Evolutionary conservation across 2,329 filamentous ascomycete genomes (phyloP), one percentile per base, ranked within the genome.

Genomic region (Saccharata proteae): DNA sequence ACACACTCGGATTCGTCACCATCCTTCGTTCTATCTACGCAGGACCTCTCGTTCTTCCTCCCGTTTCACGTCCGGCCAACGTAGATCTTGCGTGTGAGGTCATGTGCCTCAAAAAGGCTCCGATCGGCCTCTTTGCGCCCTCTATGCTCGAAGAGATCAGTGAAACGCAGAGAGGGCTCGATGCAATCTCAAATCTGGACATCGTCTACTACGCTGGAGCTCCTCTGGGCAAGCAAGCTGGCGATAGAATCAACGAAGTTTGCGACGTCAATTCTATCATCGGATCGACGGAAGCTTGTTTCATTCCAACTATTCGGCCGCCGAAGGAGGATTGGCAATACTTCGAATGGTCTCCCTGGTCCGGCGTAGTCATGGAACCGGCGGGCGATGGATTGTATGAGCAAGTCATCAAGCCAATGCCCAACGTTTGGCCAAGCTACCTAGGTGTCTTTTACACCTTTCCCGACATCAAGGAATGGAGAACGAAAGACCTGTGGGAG

Each of bases 111-210:
- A 35, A 36, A 24, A 32, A 36, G 16, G 23, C 40, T 12, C 36
- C 43, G 34, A 43, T 42, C 5, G 46, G 43, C 31, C 39, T 40
- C 20, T 38, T 47, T 28, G 40, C 46, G 0, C 45, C 45, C 18
- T 47, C 45, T 13, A 38, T 47, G 11, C 43, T 42, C 2, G 45
- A 47, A 25, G 45, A 47, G 34, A 35, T 47, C 4, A 41, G 41
- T 14, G 42, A 45, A 16, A 44, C 40, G 12, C 37, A 35, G 4
- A 36, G 41, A 9, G 43, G 46, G 4, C 27, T 46, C 17, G 33
- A 36, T n/a, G 43, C 43, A 15, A 40, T 46, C 8, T 35, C 28
- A n/a, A 25, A 29, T 6, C 30, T 43, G 3, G 41, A 43, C 17
- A 44, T 44, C 29, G 45, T 44, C 16, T 29, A 39, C 26, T 42